Conservation (phyloP, 2,329 filamentous ascomycete genomes). For the Emmonsia crescens region DNA sequence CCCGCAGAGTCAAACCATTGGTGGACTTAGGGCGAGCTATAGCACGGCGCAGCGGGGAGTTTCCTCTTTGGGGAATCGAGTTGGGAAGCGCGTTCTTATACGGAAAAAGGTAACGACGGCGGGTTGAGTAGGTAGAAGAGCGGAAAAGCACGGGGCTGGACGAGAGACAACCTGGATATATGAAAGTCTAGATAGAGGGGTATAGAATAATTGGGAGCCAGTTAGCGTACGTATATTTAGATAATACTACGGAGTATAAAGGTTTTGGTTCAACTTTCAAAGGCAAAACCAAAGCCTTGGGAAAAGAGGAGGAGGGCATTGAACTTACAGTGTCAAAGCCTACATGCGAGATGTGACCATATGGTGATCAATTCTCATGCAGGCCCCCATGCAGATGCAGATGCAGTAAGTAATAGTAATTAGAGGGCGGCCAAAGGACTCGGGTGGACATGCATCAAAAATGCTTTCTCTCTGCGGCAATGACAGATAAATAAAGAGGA, state of each 20-base stretch:
- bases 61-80: background rate
- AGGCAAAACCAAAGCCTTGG: background rate
- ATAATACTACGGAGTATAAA: background rate
- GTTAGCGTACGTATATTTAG: background rate
- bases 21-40: background rate
- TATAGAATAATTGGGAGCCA: background rate
- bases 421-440: background rate
- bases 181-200: background rate
- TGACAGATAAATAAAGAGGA: background rate
- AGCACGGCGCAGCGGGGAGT: background rate
- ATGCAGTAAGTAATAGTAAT: background rate
- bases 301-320: background rate
- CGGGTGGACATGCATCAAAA: background rate
- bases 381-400: too few relatives aligned
- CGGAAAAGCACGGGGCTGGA: background rate
- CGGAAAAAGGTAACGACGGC: background rate
- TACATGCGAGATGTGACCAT: background rate
- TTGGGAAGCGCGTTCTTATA: background rate
- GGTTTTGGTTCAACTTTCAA: background rate
- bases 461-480: background rate
- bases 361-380: background rate
- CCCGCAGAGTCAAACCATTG: slow-evolving; percentile 2
- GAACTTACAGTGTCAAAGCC: background rate
- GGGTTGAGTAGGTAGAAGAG: background rate
- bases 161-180: background rate